phyloP scores from a whole-genome alignment of 305 asterid genomes.

The Fraxinus floribunda region DNA sequence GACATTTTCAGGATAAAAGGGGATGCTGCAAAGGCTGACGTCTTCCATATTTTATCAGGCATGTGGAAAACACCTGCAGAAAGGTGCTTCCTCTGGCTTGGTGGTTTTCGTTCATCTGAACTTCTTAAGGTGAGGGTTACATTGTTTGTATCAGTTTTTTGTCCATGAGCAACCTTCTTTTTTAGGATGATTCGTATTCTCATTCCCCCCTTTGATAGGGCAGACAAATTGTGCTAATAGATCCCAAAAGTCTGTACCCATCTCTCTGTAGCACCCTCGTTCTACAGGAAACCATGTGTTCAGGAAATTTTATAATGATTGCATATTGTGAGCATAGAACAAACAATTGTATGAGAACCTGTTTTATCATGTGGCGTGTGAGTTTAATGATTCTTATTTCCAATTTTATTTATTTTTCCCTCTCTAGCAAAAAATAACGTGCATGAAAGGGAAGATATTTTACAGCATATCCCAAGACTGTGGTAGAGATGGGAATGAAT shows the following conservation, averaged over 20 bases:
- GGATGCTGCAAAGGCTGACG: slow-evolving; percentile 68
- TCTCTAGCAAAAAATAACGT: background rate
- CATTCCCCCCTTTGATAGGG: background rate
- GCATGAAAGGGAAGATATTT: background rate
- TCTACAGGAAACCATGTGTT: background rate
- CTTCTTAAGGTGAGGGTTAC: slow-evolving; percentile 51
- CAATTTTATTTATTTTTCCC: background rate
- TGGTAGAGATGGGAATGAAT: background rate
- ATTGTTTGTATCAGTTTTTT: background rate
- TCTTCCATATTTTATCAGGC: slow-evolving; percentile 67
- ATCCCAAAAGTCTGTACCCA: background rate
- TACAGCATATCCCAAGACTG: background rate
- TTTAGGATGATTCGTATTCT: background rate
- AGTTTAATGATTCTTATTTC: background rate
- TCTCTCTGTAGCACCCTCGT: background rate
- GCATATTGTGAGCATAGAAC: background rate
- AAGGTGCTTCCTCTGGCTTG: slow-evolving; percentile 73
- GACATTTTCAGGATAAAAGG: slow-evolving; percentile 69
- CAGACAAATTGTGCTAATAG: background rate
- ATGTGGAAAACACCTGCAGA: slow-evolving; percentile 80
- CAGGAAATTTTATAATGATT: background rate
- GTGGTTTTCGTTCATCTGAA: slow-evolving; percentile 72
- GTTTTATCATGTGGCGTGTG: background rate
- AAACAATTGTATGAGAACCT: background rate
- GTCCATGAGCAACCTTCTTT: background rate